phyloP scores from a whole-genome alignment of 441 rosid genomes.

The Euphorbia corollata region DNA sequence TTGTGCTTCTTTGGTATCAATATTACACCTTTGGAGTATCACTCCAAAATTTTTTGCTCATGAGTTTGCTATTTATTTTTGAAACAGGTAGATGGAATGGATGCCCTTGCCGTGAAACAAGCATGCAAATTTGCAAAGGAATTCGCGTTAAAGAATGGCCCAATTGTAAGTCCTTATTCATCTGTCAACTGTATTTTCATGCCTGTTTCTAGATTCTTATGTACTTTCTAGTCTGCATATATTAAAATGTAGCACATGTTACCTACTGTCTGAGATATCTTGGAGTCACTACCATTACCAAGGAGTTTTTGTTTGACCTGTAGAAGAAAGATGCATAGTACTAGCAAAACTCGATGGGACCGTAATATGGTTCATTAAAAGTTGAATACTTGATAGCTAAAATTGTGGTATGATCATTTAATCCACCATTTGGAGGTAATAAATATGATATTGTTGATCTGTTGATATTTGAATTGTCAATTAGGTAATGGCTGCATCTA shows the following conservation, averaged over 20 bases:
- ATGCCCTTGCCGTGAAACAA: conserved; percentile 86
- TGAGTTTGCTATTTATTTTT: conserved; percentile 1
- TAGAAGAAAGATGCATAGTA: not conserved
- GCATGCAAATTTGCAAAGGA: conserved; percentile 95
- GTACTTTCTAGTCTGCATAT: not conserved
- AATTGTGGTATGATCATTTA: not conserved
- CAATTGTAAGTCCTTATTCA: conserved; percentile 55
- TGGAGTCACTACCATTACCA: too few relatives aligned
- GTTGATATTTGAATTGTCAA: not conserved
- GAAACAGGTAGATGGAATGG: conserved; percentile 93
- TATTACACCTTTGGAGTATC: not conserved
- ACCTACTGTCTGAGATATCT: too few relatives aligned
- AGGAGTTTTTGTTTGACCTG: not conserved
- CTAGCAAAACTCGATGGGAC: not conserved
- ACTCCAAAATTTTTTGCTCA: too few relatives aligned
- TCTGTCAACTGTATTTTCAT: not conserved
- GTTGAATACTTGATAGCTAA: conserved; percentile 1
- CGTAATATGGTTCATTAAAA: not conserved
- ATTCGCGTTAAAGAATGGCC: conserved; percentile 82
- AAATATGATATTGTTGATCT: not conserved
- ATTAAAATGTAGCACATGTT: not conserved
- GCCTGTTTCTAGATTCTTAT: not conserved
- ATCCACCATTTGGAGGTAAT: not conserved
- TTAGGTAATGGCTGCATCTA: not conserved
- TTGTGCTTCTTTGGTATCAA: not conserved